phyloP scores from a whole-genome alignment of 352 stramenopile species.

The Phytophthora foliorum region DNA sequence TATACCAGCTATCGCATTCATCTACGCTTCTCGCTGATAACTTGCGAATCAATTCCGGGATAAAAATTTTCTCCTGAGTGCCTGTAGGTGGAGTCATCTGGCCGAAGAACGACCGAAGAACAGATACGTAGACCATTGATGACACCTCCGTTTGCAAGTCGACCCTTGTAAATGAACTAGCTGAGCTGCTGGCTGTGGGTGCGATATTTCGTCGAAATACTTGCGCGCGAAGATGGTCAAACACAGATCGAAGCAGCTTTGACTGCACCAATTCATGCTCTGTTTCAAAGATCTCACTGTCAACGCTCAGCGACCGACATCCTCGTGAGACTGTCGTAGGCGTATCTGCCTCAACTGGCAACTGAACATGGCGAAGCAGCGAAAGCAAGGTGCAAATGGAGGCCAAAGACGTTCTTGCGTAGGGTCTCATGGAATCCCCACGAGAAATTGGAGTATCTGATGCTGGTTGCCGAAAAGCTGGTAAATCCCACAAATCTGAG shows the following conservation, averaged over 20 bases:
- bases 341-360: conserved; percentile 18
- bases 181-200: conserved; percentile 8
- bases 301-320: not conserved
- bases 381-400: conserved; percentile 43
- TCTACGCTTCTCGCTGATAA: conserved; percentile 37
- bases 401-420: conserved; percentile 45
- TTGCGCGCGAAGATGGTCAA: conserved; percentile 49
- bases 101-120: conserved; percentile 50
- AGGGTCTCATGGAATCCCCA: conserved; percentile 37
- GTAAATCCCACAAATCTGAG: conserved; percentile 51
- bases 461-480: conserved; percentile 49
- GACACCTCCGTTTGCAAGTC: conserved; percentile 50
- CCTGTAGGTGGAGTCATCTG: conserved; percentile 6
- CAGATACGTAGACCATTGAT: conserved; percentile 44
- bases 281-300: conserved; percentile 23
- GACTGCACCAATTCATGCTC: conserved; percentile 29
- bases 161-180: conserved; percentile 38
- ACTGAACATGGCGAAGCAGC: conserved; percentile 41
- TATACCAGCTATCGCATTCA: conserved; percentile 28
- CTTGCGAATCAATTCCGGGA: conserved; percentile 49
- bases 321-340: conserved; percentile 7
- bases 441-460: conserved; percentile 29
- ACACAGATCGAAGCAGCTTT: conserved; percentile 45
- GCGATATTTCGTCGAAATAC: conserved; percentile 31
- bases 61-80: conserved; percentile 28